These are phyloP conservation scores for Aspergillus aculeatus DNA, from an alignment of 2,329 filamentous ascomycete species.

Conservation along the genomic window DNA sequence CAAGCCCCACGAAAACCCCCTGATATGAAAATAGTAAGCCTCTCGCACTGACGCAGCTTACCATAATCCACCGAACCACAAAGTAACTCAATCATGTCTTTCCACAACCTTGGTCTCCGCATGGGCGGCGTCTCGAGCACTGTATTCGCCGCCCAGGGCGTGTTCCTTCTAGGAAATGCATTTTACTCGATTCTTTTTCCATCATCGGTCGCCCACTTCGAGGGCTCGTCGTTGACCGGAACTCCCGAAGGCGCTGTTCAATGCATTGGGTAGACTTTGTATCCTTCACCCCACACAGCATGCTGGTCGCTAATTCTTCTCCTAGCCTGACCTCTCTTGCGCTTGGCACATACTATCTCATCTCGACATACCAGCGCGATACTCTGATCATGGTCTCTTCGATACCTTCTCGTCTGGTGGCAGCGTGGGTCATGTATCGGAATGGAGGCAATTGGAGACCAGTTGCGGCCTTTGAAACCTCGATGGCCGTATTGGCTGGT, in stretches of 20 bases:
- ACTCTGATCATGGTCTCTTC: conserved; percentile 5
- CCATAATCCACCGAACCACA: too few species aligned
- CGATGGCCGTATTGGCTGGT: background rate
- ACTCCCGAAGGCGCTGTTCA: background rate
- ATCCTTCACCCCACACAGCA: background rate
- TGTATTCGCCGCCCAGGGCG: conserved; percentile 3
- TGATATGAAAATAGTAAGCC: too few species aligned
- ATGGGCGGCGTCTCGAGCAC: conserved; percentile 4
- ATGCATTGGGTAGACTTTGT: background rate
- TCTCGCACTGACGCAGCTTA: too few species aligned
- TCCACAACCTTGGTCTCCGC: conserved; percentile 1
- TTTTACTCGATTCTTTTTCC: conserved; percentile 6
- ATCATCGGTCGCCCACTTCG: background rate
- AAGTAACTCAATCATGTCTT: background rate
- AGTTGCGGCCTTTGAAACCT: background rate
- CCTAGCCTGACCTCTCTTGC: conserved; percentile 1
- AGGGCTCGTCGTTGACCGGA: background rate
- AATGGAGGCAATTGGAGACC: conserved; percentile 2
- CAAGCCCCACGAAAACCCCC: too few species aligned
- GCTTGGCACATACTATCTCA: conserved; percentile 3
- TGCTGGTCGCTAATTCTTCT: background rate
- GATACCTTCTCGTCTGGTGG: background rate
- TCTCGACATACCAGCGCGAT: conserved; percentile 5
- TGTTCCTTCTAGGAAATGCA: conserved; percentile 3
- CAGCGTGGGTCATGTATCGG: conserved; percentile 2